Evolutionary conservation across 345 rosid genomes (phyloP).

Genomic region (Sisymbrium altissimum): DNA sequence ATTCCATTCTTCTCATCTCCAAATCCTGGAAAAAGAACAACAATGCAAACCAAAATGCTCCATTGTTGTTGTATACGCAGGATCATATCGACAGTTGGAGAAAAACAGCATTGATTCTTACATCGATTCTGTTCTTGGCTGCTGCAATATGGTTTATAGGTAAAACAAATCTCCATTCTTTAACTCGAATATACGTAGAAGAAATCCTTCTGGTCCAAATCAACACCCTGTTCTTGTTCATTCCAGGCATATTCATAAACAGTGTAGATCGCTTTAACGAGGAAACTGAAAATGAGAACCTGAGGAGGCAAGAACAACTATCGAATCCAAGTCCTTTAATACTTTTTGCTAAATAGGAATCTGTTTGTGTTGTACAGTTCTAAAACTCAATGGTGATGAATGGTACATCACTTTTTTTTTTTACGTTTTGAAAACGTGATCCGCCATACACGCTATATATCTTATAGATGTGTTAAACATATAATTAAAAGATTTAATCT

Average conservation of each 20-base stretch:
- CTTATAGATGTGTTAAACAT: too few relatives aligned
- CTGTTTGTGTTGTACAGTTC: not conserved
- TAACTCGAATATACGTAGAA: not conserved
- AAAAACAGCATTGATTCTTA: slow-evolving; percentile 61
- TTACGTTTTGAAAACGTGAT: not conserved
- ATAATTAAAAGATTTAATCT: too few relatives aligned
- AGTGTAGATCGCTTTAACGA: slow-evolving; percentile 58
- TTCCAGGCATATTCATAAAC: slow-evolving; percentile 66
- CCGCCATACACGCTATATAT: too few relatives aligned
- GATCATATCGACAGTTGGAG: slow-evolving; percentile 73
- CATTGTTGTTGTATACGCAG: slow-evolving; percentile 31
- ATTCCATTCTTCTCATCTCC: slow-evolving; percentile 16
- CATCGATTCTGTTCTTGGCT: slow-evolving; percentile 68
- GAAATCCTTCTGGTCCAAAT: not conserved
- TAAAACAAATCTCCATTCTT: slow-evolving; percentile 16
- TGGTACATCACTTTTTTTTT: not conserved
- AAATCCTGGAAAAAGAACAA: not conserved
- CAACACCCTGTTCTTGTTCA: not conserved
- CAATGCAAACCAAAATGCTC: not conserved
- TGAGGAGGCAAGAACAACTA: slow-evolving; percentile 1
- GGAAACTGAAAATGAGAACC: slow-evolving; percentile 26
- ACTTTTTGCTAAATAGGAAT: not conserved
- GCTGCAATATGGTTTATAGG: slow-evolving; percentile 87
- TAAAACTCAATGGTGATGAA: not conserved
- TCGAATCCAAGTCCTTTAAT: not conserved